Percentiles rank a stretch among this genome's conserved stretches.
Evolutionary conservation across 2,329 filamentous ascomycete species (phyloP).

Genomic region (Diaporthe longicolla): DNA sequence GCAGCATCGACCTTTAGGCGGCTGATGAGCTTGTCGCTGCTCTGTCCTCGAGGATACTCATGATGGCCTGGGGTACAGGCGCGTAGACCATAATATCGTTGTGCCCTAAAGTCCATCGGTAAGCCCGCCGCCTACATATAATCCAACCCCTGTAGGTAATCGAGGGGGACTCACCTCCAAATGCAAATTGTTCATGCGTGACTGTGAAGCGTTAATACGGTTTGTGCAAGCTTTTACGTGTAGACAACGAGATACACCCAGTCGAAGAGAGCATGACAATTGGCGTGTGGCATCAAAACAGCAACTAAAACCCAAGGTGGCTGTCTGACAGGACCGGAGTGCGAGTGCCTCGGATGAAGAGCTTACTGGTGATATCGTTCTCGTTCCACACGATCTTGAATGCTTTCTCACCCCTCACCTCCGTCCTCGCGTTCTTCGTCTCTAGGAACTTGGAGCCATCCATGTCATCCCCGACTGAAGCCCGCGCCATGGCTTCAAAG

Average conservation of each 20-base stretch:
- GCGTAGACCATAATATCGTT: constrained; percentile 78
- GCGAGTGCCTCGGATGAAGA: not conserved
- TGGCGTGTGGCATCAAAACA: not conserved
- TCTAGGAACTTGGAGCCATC: constrained; percentile 51
- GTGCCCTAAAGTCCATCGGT: constrained; percentile 67
- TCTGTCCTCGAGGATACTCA: constrained; percentile 50
- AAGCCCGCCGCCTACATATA: not conserved
- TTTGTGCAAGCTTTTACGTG: not conserved
- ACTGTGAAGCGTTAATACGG: constrained; percentile 47
- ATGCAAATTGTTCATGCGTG: constrained; percentile 67
- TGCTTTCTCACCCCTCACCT: constrained; percentile 59
- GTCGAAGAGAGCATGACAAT: not conserved
- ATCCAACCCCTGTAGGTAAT: not conserved
- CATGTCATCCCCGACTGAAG: constrained; percentile 59
- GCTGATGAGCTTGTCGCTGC: not conserved
- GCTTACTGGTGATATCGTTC: constrained; percentile 57
- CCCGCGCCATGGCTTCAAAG: constrained; percentile 72
- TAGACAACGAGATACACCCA: not conserved
- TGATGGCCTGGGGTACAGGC: constrained; percentile 73
- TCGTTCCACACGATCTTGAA: constrained; percentile 63
- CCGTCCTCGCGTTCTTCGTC: constrained; percentile 61
- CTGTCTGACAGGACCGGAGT: too few species aligned
- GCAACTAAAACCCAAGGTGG: not conserved
- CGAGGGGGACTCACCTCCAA: constrained; percentile 63
- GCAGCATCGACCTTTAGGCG: not conserved